phyloP scores from a whole-genome alignment of 208 protist species.

The Leishmania martiniquensis region DNA sequence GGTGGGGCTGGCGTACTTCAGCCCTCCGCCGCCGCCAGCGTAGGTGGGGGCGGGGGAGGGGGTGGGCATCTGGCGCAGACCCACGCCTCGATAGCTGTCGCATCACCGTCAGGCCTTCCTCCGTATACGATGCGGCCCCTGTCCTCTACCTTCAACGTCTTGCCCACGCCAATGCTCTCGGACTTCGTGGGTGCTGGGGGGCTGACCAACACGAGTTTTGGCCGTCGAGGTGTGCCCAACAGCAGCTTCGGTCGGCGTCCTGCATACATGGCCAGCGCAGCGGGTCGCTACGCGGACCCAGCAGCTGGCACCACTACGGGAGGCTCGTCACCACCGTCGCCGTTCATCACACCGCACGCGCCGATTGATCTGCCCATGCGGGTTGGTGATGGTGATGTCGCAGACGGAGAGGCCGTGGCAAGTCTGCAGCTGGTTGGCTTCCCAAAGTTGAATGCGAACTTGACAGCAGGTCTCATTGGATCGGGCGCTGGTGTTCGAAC shows the following conservation, averaged over 20 bases:
- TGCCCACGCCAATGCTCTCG: conserved; percentile 29
- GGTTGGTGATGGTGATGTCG: not conserved
- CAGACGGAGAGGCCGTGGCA: not conserved
- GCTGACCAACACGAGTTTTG: conserved; percentile 33
- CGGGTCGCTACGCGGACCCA: conserved; percentile 16
- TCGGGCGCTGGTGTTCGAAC: not conserved
- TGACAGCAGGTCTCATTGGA: too few relatives aligned
- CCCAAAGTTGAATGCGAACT: conserved; percentile 2
- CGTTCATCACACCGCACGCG: conserved; percentile 21
- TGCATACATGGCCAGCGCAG: not conserved
- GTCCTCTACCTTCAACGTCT: conserved; percentile 19
- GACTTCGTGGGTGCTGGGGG: conserved; percentile 28
- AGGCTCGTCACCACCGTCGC: conserved; percentile 1
- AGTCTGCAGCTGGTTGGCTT: conserved; percentile 14
- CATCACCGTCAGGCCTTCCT: conserved; percentile 2
- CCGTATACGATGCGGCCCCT: conserved; percentile 9
- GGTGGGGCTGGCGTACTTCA: not conserved
- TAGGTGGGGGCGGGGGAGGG: not conserved
- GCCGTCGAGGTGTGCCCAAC: conserved; percentile 28
- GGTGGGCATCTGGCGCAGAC: conserved; percentile 3
- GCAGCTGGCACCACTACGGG: not conserved
- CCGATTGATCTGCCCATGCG: not conserved
- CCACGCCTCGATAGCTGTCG: conserved; percentile 1
- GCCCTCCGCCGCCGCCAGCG: not conserved
- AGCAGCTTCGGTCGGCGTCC: conserved; percentile 20